Percentiles rank a stretch among this genome's conserved stretches.
Evolutionary conservation across 202 grass and related monocot species (phyloP).

Genomic region (Panicum virgatum): DNA sequence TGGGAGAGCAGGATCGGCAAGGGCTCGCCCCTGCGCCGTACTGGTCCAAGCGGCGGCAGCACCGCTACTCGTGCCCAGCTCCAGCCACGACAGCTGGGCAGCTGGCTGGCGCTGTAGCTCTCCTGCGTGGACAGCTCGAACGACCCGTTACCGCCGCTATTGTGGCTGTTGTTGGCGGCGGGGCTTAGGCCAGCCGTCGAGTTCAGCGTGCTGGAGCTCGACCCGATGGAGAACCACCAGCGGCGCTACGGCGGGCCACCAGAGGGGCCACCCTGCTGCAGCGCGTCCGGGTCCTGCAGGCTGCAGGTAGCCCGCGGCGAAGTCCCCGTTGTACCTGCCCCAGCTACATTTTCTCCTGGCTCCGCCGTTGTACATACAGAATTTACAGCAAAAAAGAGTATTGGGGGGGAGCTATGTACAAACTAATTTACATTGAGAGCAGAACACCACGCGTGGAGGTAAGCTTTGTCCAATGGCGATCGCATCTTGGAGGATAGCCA

Average conservation of each 20-base stretch:
- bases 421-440: too few relatives aligned
- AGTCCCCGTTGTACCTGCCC: conserved; percentile 8
- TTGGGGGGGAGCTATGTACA: too few relatives aligned
- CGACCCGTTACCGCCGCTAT: background rate
- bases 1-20: too few relatives aligned
- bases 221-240: conserved; percentile 49
- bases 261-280: background rate
- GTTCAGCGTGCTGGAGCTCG: conserved; percentile 56
- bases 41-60: conserved; percentile 12
- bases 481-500: too few relatives aligned
- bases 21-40: conserved; percentile 58
- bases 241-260: too few relatives aligned
- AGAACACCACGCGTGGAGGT: too few relatives aligned
- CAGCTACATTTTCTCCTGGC: too few relatives aligned
- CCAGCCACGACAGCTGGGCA: conserved; percentile 54
- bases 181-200: conserved; percentile 56
- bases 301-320: conserved; percentile 25
- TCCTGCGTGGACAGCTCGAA: conserved; percentile 26
- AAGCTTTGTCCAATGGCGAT: too few relatives aligned
- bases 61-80: conserved; percentile 38
- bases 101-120: background rate
- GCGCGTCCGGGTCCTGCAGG: conserved; percentile 23
- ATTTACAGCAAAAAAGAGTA: too few relatives aligned
- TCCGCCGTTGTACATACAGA: too few relatives aligned
- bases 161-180: conserved; percentile 13